phyloP scores from a whole-genome alignment of 768 basidiomycete species.

The Hypholoma fasciculare region DNA sequence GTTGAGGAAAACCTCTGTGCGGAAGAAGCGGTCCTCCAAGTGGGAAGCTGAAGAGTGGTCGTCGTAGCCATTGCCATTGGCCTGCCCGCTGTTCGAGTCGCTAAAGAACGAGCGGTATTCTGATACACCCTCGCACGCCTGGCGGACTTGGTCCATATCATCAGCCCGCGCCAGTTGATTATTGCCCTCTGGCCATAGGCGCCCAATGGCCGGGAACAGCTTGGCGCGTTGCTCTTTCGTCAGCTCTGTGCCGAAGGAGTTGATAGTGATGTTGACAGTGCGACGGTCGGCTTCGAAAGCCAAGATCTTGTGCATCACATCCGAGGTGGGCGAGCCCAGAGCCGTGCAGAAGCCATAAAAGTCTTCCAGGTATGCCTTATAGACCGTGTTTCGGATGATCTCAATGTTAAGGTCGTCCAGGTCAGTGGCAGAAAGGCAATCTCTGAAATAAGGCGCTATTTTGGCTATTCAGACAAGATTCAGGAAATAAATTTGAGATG shows the following conservation, averaged over 20 bases:
- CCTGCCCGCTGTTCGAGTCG: conserved; percentile 32
- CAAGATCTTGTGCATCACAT: conserved; percentile 91
- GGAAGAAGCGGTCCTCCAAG: conserved; percentile 95
- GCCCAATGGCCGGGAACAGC: conserved; percentile 92
- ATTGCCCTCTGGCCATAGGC: conserved; percentile 94
- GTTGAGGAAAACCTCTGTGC: conserved; percentile 90
- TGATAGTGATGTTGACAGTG: conserved; percentile 98
- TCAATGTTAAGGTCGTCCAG: conserved; percentile 99
- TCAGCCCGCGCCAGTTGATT: conserved; percentile 92
- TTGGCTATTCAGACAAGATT: background rate
- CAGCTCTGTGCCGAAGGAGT: conserved; percentile 95
- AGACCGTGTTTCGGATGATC: conserved; percentile 98
- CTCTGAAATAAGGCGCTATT: conserved; percentile 92
- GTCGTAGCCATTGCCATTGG: conserved; percentile 37
- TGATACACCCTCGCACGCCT: conserved; percentile 80
- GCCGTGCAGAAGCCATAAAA: conserved; percentile 84
- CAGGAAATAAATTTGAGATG: background rate
- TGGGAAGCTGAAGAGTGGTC: conserved; percentile 55
- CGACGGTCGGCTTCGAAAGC: conserved; percentile 97
- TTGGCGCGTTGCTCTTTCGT: conserved; percentile 93
- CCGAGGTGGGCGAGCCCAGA: conserved; percentile 82
- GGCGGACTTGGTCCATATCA: conserved; percentile 90
- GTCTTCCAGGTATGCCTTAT: conserved; percentile 98
- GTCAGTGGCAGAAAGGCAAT: conserved; percentile 92
- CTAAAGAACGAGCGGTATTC: conserved; percentile 94